Evolutionary conservation across 1,284 basidiomycete genomes (phyloP).

Genomic region (Sporisorium graminicola): DNA sequence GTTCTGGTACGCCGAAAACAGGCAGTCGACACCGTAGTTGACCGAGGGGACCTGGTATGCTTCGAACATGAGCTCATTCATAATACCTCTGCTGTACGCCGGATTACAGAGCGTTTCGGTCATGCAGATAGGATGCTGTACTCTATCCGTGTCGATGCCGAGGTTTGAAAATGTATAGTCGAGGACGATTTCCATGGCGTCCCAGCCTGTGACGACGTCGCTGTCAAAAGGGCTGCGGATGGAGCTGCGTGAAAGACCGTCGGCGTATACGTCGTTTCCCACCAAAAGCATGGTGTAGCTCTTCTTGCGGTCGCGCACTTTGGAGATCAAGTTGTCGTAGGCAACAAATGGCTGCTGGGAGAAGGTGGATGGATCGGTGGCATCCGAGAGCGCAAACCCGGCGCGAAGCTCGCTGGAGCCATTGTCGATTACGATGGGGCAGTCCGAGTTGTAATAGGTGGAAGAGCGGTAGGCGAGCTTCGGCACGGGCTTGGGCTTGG

Average conservation of each 20-base stretch:
- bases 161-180: constrained; percentile 92
- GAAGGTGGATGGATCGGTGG: constrained; percentile 41
- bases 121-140: constrained; percentile 93
- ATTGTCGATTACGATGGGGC: constrained; percentile 89
- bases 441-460: constrained; percentile 50
- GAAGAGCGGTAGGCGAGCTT: constrained; percentile 51
- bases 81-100: constrained; percentile 86
- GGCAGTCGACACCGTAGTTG: constrained; percentile 88
- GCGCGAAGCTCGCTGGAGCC: constrained; percentile 88
- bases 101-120: constrained; percentile 91
- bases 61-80: constrained; percentile 97
- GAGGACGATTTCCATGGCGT: constrained; percentile 81
- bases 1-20: constrained; percentile 84
- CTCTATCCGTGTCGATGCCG: constrained; percentile 81
- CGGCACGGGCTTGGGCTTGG: constrained; percentile 42
- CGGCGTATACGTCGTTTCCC: constrained; percentile 64
- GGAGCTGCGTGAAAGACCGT: constrained; percentile 55
- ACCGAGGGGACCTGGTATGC: constrained; percentile 88
- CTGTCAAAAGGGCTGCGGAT: constrained; percentile 64
- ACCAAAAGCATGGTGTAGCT: constrained; percentile 58
- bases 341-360: constrained; percentile 44
- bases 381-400: constrained; percentile 77
- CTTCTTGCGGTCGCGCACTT: constrained; percentile 64
- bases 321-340: constrained; percentile 65
- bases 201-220: constrained; percentile 66